Percentiles rank a stretch among this genome's conserved stretches.
phyloP scores from a whole-genome alignment of 495 filamentous ascomycete species.

The Symbiotaphrina buchneri region DNA sequence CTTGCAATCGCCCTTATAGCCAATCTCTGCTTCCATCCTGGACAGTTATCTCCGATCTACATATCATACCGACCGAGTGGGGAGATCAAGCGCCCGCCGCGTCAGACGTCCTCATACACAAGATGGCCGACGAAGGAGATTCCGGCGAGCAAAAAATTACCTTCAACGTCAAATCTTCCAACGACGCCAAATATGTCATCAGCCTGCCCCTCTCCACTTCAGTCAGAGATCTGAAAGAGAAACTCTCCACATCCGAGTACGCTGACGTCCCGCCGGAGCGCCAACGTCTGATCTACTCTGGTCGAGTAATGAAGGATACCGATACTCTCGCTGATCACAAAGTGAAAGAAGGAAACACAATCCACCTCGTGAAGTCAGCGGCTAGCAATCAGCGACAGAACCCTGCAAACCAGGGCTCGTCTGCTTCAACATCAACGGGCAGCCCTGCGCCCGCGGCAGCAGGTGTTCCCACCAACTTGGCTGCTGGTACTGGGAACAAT shows the following conservation, averaged over 20 bases:
- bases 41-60: too few species aligned
- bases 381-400: slow-evolving; percentile 63
- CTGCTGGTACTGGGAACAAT: slow-evolving; percentile 78
- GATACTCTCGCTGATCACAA: slow-evolving; percentile 74
- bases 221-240: slow-evolving; percentile 71
- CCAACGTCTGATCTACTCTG: slow-evolving; percentile 93
- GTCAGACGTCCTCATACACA: too few species aligned
- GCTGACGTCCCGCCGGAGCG: slow-evolving; percentile 67
- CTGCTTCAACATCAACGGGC: slow-evolving; percentile 26
- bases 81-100: too few species aligned
- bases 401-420: slow-evolving; percentile 19
- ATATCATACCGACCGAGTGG: too few species aligned
- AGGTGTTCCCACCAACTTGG: slow-evolving; percentile 70
- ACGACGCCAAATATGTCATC: slow-evolving; percentile 62
- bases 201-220: slow-evolving; percentile 56
- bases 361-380: slow-evolving; percentile 90
- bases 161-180: slow-evolving; percentile 85
- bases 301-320: slow-evolving; percentile 82
- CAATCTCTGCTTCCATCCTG: too few species aligned
- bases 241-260: slow-evolving; percentile 56
- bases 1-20: too few species aligned
- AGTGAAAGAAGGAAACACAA: slow-evolving; percentile 85
- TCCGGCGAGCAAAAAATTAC: slow-evolving; percentile 39
- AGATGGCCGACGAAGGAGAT: slow-evolving; percentile 28
- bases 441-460: slow-evolving; percentile 21